Base-by-base conservation (phyloP, 306 rosid species). In the Gastrolobium bilobum region DNA sequence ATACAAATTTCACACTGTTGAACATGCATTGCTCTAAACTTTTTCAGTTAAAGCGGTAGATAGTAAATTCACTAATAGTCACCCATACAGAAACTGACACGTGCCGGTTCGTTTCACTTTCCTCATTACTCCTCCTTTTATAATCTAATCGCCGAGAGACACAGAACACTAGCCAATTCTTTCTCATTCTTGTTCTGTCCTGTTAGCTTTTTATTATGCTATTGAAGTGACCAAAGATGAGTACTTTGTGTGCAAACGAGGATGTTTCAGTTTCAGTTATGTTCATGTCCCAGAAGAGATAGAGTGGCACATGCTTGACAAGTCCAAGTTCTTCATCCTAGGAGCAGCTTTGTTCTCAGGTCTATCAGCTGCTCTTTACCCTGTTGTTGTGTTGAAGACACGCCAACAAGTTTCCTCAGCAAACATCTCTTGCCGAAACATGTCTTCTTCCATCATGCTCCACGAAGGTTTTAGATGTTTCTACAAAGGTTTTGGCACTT, bases 401-500 rank as follows among this genome's bases (percentile, higher is more conserved):
- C 87, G 91, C 6, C 91, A 86, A 42, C 96, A 91, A 77, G 89
- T 91, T 4, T 89, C 81, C 5, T 14, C 87, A 0, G 44, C 86
- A 20, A 78, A 79, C 29, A 51, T 89, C 26, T 84, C 96, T 8
- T 77, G 93, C 87, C 51, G 81, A 56, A 84, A 80, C 34, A 81
- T 87, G 90, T 85, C 87, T 6, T 56, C 58, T 14, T 51, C 87
- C 37, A 89, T 91, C 50, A 71, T 88, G 85, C 82, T 78, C n/a
- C 81, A 78, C 33, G 96, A 91, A 73, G 96, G 96, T 1, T 76
- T 79, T 4, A 75, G 91, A 80, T 93, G 93, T 64, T 89, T 91
- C 75, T 91, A 91, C 82, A 53, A 87, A 78, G 96, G 96, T 1
- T 91, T 87, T 65, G 96, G 96, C 29, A 91, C 96, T 63, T 91